Conservation (phyloP, 495 filamentous ascomycete genomes). For the Aspergillus mulundensis region DNA sequence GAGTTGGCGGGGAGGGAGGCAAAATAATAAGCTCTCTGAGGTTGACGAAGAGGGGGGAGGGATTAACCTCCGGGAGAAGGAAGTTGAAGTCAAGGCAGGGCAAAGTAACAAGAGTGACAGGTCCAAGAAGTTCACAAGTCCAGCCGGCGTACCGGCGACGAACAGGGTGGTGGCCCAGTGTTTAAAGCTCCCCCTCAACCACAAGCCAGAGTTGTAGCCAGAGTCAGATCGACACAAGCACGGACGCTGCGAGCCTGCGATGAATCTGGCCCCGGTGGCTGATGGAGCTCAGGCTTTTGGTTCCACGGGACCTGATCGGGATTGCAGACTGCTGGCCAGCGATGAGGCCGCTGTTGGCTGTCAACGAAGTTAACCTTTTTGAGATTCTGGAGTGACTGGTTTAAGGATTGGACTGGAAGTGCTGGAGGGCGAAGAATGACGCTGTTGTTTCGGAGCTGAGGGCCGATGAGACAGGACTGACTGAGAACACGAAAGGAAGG, state of each 20-base stretch:
- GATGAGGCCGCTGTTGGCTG: constrained; percentile 20
- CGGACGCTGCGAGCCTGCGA: constrained; percentile 24
- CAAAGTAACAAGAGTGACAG: constrained; percentile 21
- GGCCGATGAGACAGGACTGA: too few relatives aligned
- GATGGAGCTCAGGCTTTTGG: constrained; percentile 15
- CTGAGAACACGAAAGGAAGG: too few relatives aligned
- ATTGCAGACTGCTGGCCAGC: constrained; percentile 8
- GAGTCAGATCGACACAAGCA: constrained; percentile 38
- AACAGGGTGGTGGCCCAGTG: constrained; percentile 29
- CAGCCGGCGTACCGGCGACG: constrained; percentile 23
- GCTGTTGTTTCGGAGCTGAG: neutral
- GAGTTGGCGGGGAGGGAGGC: constrained; percentile 1
- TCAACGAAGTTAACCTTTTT: constrained; percentile 11
- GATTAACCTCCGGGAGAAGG: constrained; percentile 18
- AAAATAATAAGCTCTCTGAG: constrained; percentile 5
- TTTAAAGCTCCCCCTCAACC: constrained; percentile 22
- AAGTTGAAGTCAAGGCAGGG: too few relatives aligned
- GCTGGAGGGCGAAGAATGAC: neutral
- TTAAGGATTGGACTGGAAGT: neutral
- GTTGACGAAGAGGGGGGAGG: constrained; percentile 9
- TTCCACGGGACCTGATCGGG: constrained; percentile 31
- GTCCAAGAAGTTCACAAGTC: constrained; percentile 18
- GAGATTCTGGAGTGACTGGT: constrained; percentile 2
- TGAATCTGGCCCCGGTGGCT: constrained; percentile 18
- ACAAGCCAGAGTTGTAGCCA: neutral